These are phyloP conservation scores for Carallia brachiata DNA, from an alignment of 345 rosid genomes.

Conservation along the genomic window DNA sequence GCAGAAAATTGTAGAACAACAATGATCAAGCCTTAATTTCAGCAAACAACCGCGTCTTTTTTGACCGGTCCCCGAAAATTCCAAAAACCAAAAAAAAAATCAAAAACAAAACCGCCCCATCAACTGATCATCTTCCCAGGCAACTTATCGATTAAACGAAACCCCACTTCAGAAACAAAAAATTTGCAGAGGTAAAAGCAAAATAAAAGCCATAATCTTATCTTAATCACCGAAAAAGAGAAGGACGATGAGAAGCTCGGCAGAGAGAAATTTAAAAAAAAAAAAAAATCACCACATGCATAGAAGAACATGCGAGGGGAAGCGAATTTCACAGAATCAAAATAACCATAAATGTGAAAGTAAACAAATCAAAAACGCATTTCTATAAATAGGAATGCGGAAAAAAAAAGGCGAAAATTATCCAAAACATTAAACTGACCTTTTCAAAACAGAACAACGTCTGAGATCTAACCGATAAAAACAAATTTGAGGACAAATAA, in stretches of 20 bases:
- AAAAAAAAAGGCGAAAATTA: not conserved
- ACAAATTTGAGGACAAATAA: constrained; percentile 19
- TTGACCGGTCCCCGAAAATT: not conserved
- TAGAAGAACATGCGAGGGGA: constrained; percentile 3
- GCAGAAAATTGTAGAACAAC: constrained; percentile 4
- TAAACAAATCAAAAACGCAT: constrained; percentile 1
- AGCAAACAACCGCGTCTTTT: constrained; percentile 12
- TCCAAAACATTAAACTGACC: not conserved
- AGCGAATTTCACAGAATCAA: not conserved
- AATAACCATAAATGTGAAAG: not conserved
- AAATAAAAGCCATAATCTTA: not conserved
- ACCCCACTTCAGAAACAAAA: not conserved
- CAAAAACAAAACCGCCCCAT: not conserved
- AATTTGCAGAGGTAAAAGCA: not conserved
- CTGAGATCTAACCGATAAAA: constrained; percentile 21
- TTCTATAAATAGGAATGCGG: not conserved
- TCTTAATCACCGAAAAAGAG: not conserved
- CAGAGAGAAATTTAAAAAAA: not conserved
- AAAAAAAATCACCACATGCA: not conserved
- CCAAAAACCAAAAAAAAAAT: constrained; percentile 6
- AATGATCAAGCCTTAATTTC: constrained; percentile 22
- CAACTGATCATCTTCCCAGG: constrained; percentile 1
- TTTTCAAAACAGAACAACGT: constrained; percentile 18
- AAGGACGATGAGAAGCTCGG: not conserved
- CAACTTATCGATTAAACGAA: constrained; percentile 4